Evolutionary conservation across 768 basidiomycete genomes (phyloP).

Genomic region (Suillus luteus): DNA sequence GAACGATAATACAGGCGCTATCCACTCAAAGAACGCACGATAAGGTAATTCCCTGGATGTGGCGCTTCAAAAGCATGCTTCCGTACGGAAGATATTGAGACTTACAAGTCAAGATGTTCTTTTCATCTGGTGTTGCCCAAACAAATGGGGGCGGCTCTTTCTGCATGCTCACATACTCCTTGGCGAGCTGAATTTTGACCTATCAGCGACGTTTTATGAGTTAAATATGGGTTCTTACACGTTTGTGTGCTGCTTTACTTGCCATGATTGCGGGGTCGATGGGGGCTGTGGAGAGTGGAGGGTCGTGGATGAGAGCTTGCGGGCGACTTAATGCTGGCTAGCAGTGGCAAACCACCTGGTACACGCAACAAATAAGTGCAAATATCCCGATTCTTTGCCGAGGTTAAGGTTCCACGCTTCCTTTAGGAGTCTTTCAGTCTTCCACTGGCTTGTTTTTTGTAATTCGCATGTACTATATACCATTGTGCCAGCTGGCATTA

Average conservation of each 20-base stretch:
- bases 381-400: neutral
- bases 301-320: conserved; percentile 19
- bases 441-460: neutral
- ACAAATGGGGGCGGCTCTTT: conserved; percentile 93
- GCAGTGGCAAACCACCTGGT: neutral
- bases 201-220: conserved; percentile 19
- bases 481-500: conserved; percentile 2
- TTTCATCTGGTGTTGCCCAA: conserved; percentile 95
- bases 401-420: neutral
- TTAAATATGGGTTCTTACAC: conserved; percentile 46
- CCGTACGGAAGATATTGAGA: conserved; percentile 19
- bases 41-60: conserved; percentile 88
- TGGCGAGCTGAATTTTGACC: conserved; percentile 55
- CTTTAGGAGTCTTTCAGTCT: neutral
- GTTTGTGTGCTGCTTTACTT: conserved; percentile 84
- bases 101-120: conserved; percentile 95
- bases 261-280: conserved; percentile 53
- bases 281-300: conserved; percentile 7
- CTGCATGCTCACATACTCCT: conserved; percentile 93
- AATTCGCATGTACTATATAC: neutral
- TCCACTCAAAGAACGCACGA: conserved; percentile 52
- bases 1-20: conserved; percentile 7
- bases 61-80: conserved; percentile 16
- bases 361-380: conserved; percentile 3
- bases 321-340: conserved; percentile 5